Percentiles rank a stretch among this genome's conserved stretches.
phyloP scores from a whole-genome alignment of 1,284 basidiomycete species.

The Trichosporon inkin region DNA sequence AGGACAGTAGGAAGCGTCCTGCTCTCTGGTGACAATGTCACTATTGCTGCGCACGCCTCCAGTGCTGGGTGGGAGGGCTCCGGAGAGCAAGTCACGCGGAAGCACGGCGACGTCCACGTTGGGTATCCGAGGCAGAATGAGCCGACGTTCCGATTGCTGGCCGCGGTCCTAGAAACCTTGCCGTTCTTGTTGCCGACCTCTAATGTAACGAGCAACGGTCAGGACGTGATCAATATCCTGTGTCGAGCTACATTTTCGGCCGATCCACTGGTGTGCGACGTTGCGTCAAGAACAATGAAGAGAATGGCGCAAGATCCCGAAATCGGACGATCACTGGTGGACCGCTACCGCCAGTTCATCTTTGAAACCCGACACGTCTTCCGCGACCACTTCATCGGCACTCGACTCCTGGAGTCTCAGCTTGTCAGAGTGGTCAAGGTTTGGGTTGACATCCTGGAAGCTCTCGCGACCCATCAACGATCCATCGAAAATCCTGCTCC shows the following conservation, averaged over 20 bases:
- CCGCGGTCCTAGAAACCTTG: constrained; percentile 77
- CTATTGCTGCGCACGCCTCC: constrained; percentile 59
- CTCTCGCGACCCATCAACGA: constrained; percentile 60
- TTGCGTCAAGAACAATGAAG: constrained; percentile 65
- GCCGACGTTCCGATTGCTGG: constrained; percentile 68
- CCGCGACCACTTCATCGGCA: constrained; percentile 62
- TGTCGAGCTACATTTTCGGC: constrained; percentile 77
- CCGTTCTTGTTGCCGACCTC: constrained; percentile 66
- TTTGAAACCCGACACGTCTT: constrained; percentile 68
- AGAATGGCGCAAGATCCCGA: constrained; percentile 62
- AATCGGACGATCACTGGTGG: constrained; percentile 62
- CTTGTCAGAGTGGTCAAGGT: constrained; percentile 60
- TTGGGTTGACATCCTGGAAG: constrained; percentile 71
- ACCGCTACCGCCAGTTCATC: constrained; percentile 68
- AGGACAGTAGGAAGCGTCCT: constrained; percentile 70
- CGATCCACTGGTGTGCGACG: constrained; percentile 68
- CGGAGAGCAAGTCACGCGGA: constrained; percentile 41
- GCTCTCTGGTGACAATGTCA: constrained; percentile 79
- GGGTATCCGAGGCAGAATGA: constrained; percentile 65
- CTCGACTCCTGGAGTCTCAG: constrained; percentile 61
- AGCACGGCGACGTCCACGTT: constrained; percentile 66
- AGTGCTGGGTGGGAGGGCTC: constrained; percentile 50
- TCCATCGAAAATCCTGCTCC: constrained; percentile 29
- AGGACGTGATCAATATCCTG: constrained; percentile 67
- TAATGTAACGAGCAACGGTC: constrained; percentile 26